A percentile compares a stretch with the other conserved stretches of the same genome.
phyloP scores from a whole-genome alignment of 768 basidiomycete species.

The Multifurca ochricompacta region DNA sequence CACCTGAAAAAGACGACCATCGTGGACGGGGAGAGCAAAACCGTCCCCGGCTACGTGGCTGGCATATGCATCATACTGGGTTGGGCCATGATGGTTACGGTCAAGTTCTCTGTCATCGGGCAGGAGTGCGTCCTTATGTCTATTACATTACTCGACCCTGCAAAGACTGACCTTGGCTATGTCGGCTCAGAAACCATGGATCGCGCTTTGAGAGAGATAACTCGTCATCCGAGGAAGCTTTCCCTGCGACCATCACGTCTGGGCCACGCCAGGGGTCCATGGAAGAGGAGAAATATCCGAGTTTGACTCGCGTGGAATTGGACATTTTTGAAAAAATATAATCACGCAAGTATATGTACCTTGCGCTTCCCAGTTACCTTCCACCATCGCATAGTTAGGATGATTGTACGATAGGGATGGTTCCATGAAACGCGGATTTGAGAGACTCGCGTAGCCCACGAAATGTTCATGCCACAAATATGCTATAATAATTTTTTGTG shows the following conservation, averaged over 20 bases:
- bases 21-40: neutral
- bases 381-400: no score
- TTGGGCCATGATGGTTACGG: slow-evolving; percentile 64
- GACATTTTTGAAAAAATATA: neutral
- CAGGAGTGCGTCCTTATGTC: slow-evolving; percentile 47
- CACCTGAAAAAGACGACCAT: slow-evolving; percentile 31
- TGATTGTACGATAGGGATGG: no score
- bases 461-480: no score
- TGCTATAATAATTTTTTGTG: no score
- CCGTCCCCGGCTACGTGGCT: slow-evolving; percentile 35
- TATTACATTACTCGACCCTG: neutral
- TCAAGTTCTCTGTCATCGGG: slow-evolving; percentile 69
- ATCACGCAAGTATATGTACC: neutral
- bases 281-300: neutral
- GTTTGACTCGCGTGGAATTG: neutral
- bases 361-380: no score
- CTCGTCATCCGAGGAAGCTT: slow-evolving; percentile 60
- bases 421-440: no score
- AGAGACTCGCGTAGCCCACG: no score
- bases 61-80: slow-evolving; percentile 86
- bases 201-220: slow-evolving; percentile 76
- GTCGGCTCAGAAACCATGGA: slow-evolving; percentile 25
- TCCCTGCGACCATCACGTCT: neutral
- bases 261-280: neutral
- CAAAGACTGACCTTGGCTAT: neutral